Conservation (phyloP, 331 rosid genomes). For the Saraca asoca region DNA sequence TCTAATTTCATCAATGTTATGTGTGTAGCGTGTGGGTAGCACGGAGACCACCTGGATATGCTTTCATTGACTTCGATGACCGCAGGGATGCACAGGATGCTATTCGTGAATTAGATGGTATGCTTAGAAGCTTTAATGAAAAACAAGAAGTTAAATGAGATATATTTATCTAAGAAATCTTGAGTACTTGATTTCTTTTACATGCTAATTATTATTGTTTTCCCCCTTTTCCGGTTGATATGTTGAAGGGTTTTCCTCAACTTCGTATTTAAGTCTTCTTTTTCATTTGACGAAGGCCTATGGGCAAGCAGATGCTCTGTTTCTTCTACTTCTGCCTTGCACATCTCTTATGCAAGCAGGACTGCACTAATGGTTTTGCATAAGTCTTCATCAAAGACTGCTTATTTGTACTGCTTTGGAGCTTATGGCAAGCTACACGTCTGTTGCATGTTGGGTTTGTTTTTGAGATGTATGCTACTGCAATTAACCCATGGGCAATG, state of each 20-base stretch:
- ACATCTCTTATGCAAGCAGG: constrained; percentile 46
- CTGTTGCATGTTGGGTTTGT: constrained; percentile 53
- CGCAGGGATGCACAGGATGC: constrained; percentile 91
- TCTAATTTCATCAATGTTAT: neutral
- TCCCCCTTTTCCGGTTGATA: constrained; percentile 53
- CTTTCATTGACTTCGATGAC: constrained; percentile 94
- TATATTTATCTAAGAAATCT: constrained; percentile 15
- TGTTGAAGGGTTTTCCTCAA: constrained; percentile 43
- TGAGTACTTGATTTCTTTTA: constrained; percentile 17
- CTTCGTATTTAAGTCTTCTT: constrained; percentile 54
- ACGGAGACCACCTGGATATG: constrained; percentile 96
- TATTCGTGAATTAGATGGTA: constrained; percentile 93
- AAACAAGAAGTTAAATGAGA: constrained; percentile 7
- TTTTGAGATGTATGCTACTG: constrained; percentile 53
- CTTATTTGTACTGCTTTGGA: constrained; percentile 49
- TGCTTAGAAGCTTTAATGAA: constrained; percentile 24
- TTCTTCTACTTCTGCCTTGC: constrained; percentile 61
- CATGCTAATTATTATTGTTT: constrained; percentile 53
- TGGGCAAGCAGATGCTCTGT: constrained; percentile 47
- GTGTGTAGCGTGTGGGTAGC: constrained; percentile 96
- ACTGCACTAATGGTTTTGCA: constrained; percentile 52
- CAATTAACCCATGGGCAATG: constrained; percentile 47
- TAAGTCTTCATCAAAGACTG: constrained; percentile 49
- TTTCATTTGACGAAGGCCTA: constrained; percentile 43
- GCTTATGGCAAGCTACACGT: constrained; percentile 49